These are phyloP conservation scores for Rusavskia elegans DNA, from an alignment of 495 filamentous ascomycete genomes.

Conservation along the genomic window DNA sequence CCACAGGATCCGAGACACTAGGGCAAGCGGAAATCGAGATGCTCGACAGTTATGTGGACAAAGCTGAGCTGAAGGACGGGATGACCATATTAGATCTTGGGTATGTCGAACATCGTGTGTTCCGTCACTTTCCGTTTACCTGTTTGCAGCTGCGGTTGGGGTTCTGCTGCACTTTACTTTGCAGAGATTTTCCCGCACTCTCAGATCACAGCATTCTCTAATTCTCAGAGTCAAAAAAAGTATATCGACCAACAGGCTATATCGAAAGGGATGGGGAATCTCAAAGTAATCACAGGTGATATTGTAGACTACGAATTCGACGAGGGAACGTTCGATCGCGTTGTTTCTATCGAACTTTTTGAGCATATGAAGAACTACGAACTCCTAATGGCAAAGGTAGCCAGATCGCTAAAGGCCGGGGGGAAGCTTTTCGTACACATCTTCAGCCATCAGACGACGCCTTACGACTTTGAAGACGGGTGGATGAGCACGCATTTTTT, in stretches of 20 bases:
- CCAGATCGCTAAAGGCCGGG: slow-evolving; percentile 34
- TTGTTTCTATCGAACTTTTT: slow-evolving; percentile 50
- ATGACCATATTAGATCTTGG: slow-evolving; percentile 47
- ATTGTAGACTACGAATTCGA: slow-evolving; percentile 44
- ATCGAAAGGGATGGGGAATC: slow-evolving; percentile 34
- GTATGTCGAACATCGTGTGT: slow-evolving; percentile 18
- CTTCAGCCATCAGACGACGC: slow-evolving; percentile 41
- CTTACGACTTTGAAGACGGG: slow-evolving; percentile 52
- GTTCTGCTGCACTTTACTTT: slow-evolving; percentile 43
- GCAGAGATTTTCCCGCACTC: slow-evolving; percentile 42
- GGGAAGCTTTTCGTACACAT: slow-evolving; percentile 53
- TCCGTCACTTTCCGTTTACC: slow-evolving; percentile 3
- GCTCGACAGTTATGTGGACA: slow-evolving; percentile 41
- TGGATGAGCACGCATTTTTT: slow-evolving; percentile 61
- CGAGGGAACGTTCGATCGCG: slow-evolving; percentile 35
- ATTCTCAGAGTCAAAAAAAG: slow-evolving; percentile 45
- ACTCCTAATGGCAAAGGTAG: slow-evolving; percentile 42
- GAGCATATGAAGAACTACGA: slow-evolving; percentile 66
- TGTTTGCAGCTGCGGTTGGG: slow-evolving; percentile 43
- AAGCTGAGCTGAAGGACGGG: slow-evolving; percentile 37
- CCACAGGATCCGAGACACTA: slow-evolving; percentile 35
- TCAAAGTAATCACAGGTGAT: slow-evolving; percentile 44
- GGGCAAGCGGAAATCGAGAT: slow-evolving; percentile 49
- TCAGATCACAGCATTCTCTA: slow-evolving; percentile 45
- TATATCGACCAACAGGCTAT: slow-evolving; percentile 42